phyloP scores from a whole-genome alignment of 805 yeast species.

The Metschnikowia anglica region DNA sequence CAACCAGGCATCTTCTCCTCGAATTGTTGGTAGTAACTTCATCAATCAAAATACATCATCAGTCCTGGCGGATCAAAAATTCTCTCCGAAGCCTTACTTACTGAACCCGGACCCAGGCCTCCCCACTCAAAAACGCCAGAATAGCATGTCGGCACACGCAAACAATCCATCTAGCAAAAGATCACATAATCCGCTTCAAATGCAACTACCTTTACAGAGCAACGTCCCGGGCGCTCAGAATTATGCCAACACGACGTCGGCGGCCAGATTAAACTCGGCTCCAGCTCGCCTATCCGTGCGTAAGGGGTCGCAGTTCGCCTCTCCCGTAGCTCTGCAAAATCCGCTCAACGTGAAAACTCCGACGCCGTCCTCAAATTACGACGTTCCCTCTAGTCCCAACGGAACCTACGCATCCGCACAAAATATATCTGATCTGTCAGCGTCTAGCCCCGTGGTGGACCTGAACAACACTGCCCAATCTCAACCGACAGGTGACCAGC shows the following conservation, averaged over 20 bases:
- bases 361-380: slow-evolving; percentile 41
- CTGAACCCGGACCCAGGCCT: slow-evolving; percentile 8
- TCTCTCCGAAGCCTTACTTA: slow-evolving; percentile 8
- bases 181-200: slow-evolving; percentile 25
- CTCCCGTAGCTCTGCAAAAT: slow-evolving; percentile 18
- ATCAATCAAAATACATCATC: background rate
- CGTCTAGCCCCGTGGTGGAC: slow-evolving; percentile 33
- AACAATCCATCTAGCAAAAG: slow-evolving; percentile 36
- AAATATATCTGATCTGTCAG: slow-evolving; percentile 42
- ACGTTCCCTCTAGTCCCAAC: slow-evolving; percentile 42
- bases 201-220: slow-evolving; percentile 19
- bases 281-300: slow-evolving; percentile 11
- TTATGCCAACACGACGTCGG: slow-evolving; percentile 9
- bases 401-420: slow-evolving; percentile 30
- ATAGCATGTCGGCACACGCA: slow-evolving; percentile 36
- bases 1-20: slow-evolving; percentile 5
- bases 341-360: slow-evolving; percentile 32
- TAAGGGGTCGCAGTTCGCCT: slow-evolving; percentile 19
- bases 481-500: slow-evolving; percentile 13
- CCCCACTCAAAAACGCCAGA: slow-evolving; percentile 41
- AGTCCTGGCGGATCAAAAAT: background rate
- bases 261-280: slow-evolving; percentile 9
- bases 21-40: background rate
- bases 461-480: slow-evolving; percentile 8
- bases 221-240: slow-evolving; percentile 16